phyloP scores from a whole-genome alignment of 352 stramenopile genomes.

The Phytophthora sp. region DNA sequence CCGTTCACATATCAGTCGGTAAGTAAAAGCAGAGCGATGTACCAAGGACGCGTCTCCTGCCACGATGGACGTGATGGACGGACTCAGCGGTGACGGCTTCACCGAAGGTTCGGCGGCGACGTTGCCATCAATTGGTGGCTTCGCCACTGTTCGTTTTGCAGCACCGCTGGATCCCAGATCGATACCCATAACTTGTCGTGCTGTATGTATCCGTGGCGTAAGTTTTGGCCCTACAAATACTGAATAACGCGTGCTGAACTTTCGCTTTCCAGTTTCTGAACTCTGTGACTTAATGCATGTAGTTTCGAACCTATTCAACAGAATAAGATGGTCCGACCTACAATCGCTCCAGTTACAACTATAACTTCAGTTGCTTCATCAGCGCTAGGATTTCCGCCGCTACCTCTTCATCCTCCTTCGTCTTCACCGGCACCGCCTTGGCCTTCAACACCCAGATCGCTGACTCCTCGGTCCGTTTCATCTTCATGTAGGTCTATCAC shows the following conservation, averaged over 20 bases:
- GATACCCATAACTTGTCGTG: slow-evolving; percentile 23
- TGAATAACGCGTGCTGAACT: no score
- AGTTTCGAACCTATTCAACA: slow-evolving; percentile 6
- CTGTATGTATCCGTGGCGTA: no score
- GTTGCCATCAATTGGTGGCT: slow-evolving; percentile 1
- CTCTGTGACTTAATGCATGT: neutral
- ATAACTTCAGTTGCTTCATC: slow-evolving; percentile 54
- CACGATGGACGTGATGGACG: slow-evolving; percentile 48
- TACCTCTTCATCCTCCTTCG: slow-evolving; percentile 64
- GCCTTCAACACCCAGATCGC: slow-evolving; percentile 58
- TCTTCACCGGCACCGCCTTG: slow-evolving; percentile 56
- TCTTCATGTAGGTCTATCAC: slow-evolving; percentile 67
- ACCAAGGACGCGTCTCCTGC: slow-evolving; percentile 60
- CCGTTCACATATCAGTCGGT: neutral
- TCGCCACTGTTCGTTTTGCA: slow-evolving; percentile 11
- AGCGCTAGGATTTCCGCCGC: slow-evolving; percentile 48
- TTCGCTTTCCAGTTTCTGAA: neutral
- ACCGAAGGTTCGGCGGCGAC: slow-evolving; percentile 6
- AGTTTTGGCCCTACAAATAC: no score
- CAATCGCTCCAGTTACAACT: neutral
- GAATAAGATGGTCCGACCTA: slow-evolving; percentile 22
- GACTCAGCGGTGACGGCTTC: slow-evolving; percentile 20
- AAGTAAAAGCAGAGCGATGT: neutral
- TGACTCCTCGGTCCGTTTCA: slow-evolving; percentile 56
- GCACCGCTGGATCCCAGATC: slow-evolving; percentile 20